These are phyloP conservation scores for Uronychia setigera DNA, from an alignment of 73 alveolate species.

Conservation along the genomic window DNA sequence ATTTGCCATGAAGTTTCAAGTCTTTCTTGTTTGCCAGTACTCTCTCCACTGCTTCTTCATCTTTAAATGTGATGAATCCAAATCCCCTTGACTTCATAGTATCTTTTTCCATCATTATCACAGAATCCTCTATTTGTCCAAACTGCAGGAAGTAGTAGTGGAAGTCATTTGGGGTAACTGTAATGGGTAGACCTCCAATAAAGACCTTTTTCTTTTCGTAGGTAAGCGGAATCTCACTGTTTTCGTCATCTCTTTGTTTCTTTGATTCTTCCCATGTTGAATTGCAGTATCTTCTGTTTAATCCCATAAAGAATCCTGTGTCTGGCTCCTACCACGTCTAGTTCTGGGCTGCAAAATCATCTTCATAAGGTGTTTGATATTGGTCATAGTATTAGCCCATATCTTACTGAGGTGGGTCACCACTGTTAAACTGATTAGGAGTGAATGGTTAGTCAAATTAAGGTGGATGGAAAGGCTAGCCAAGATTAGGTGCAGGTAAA, in stretches of 20 bases:
- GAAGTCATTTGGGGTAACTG: conserved; percentile 1
- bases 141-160: conserved; percentile 22
- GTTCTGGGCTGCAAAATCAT: no score
- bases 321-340: neutral
- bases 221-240: no score
- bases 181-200: conserved; percentile 52
- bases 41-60: conserved; percentile 20
- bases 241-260: neutral
- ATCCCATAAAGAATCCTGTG: no score
- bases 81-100: conserved; percentile 56
- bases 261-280: neutral
- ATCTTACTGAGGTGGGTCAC: no score
- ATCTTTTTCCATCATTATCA: conserved; percentile 41
- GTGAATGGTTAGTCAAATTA: no score
- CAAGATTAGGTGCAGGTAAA: no score
- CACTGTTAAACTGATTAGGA: no score
- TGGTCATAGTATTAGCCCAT: no score
- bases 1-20: conserved; percentile 23
- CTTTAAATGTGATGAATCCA: conserved; percentile 46
- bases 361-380: no score
- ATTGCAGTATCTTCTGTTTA: neutral
- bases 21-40: conserved; percentile 17
- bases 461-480: no score
- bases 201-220: no score
- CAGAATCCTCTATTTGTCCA: conserved; percentile 41